Conservation (phyloP, 2,329 filamentous ascomycete genomes). For the Cucurbitaria berberidis region DNA sequence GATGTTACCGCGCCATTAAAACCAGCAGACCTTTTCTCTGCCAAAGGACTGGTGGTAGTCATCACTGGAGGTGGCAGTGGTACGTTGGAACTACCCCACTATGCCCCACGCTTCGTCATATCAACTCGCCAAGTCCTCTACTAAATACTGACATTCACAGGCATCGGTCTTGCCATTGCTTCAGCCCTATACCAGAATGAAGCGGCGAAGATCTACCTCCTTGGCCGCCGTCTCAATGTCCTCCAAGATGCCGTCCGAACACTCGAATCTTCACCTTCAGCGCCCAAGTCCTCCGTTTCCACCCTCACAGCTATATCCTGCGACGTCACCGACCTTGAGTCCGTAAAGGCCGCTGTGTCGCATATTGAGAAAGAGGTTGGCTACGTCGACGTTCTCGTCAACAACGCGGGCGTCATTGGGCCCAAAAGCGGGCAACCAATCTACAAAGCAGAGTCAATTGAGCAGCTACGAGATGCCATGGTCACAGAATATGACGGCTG, state of each 20-base stretch:
- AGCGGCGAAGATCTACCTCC: constrained; percentile 54
- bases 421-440: constrained; percentile 51
- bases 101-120: constrained; percentile 21
- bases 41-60: constrained; percentile 49
- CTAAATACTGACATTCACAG: constrained; percentile 25
- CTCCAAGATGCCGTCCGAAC: constrained; percentile 50
- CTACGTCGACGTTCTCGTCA: constrained; percentile 60
- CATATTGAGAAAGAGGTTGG: constrained; percentile 51
- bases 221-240: constrained; percentile 51
- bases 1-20: constrained; percentile 43
- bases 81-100: constrained; percentile 43
- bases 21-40: constrained; percentile 47
- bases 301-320: constrained; percentile 51
- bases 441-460: constrained; percentile 52
- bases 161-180: constrained; percentile 50
- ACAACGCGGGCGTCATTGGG: constrained; percentile 58
- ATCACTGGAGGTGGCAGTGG: constrained; percentile 53
- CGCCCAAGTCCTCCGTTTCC: constrained; percentile 19
- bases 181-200: constrained; percentile 51
- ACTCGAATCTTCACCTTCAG: constrained; percentile 41
- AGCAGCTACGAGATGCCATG: constrained; percentile 52
- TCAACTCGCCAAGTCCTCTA: neutral
- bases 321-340: constrained; percentile 52
- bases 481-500: constrained; percentile 42
- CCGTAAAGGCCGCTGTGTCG: constrained; percentile 51